Percentiles rank a stretch among this genome's conserved stretches.
These are phyloP conservation scores for Daedalea quercina DNA, from an alignment of 768 basidiomycete genomes.

Conservation along the genomic window DNA sequence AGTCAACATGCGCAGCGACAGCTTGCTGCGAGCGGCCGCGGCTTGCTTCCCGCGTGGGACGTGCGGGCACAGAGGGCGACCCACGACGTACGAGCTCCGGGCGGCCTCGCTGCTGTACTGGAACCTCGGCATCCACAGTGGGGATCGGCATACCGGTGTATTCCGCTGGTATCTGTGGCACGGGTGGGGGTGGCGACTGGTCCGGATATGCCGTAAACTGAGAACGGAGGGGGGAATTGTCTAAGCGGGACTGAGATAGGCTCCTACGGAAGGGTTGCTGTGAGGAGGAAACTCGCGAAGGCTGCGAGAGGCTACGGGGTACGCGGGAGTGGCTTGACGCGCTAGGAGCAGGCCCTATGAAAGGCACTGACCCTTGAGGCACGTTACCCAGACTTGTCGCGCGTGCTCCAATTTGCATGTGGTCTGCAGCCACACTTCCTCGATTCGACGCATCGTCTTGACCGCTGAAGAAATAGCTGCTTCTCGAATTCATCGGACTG, in stretches of 20 bases:
- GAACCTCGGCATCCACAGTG: neutral
- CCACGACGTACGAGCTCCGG: no score
- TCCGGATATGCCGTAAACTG: slow-evolving; percentile 15
- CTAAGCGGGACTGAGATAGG: slow-evolving; percentile 10
- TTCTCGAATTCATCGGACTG: neutral
- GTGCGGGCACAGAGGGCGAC: neutral
- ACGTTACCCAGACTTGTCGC: slow-evolving; percentile 5
- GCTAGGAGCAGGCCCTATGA: slow-evolving; percentile 4
- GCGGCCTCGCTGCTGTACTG: no score
- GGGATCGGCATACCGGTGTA: neutral
- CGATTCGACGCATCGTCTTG: neutral
- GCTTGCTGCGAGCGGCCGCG: neutral
- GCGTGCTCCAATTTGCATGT: slow-evolving; percentile 4
- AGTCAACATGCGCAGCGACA: neutral
- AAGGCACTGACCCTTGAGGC: slow-evolving; percentile 3
- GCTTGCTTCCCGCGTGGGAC: neutral
- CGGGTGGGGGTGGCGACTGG: slow-evolving; percentile 12
- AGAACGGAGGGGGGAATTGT: slow-evolving; percentile 1
- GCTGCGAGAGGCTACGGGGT: slow-evolving; percentile 11
- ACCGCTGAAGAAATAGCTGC: neutral
- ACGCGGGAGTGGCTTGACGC: slow-evolving; percentile 3
- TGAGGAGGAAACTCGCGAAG: slow-evolving; percentile 5
- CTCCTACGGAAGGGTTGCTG: slow-evolving; percentile 5
- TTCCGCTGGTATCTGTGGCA: slow-evolving; percentile 16
- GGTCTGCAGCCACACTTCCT: slow-evolving; percentile 10